phyloP scores from a whole-genome alignment of 2,329 filamentous ascomycete genomes.

The Exophiala alcalophila region DNA sequence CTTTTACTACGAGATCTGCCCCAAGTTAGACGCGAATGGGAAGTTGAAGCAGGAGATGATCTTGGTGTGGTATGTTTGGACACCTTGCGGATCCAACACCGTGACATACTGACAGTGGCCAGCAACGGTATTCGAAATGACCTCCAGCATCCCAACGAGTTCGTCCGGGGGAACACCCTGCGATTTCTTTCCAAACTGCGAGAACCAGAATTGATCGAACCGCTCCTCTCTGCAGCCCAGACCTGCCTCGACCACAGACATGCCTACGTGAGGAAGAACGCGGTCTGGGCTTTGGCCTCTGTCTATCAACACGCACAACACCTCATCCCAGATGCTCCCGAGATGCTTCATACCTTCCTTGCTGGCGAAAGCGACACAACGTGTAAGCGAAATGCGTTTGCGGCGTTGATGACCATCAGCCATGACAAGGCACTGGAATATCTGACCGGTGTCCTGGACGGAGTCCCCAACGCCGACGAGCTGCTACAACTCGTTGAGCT shows the following conservation, averaged over 20 bases:
- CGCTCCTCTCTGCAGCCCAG: constrained; percentile 85
- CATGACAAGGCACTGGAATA: constrained; percentile 90
- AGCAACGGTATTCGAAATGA: constrained; percentile 99
- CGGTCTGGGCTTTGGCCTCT: constrained; percentile 88
- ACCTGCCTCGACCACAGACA: constrained; percentile 93
- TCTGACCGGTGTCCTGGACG: constrained; percentile 83
- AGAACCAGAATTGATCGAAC: constrained; percentile 93
- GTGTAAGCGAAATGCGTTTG: constrained; percentile 97
- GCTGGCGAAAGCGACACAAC: constrained; percentile 88
- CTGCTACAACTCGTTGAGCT: constrained; percentile 89
- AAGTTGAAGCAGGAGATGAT: constrained; percentile 99
- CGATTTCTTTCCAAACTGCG: constrained; percentile 95
- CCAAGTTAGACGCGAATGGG: constrained; percentile 84
- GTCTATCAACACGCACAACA: constrained; percentile 88
- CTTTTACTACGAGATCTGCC: constrained; percentile 94
- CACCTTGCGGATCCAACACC: background rate
- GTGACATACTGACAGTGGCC: constrained; percentile 13
- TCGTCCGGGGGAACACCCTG: constrained; percentile 95
- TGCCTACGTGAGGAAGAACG: constrained; percentile 97
- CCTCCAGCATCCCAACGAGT: constrained; percentile 95
- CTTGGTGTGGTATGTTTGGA: constrained; percentile 77
- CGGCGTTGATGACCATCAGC: constrained; percentile 82
- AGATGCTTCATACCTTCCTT: constrained; percentile 85
- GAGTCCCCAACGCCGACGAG: constrained; percentile 91
- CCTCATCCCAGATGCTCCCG: constrained; percentile 91